Evolutionary conservation across 257 asterid genomes (phyloP).

Genomic region (Salvia hispanica): DNA sequence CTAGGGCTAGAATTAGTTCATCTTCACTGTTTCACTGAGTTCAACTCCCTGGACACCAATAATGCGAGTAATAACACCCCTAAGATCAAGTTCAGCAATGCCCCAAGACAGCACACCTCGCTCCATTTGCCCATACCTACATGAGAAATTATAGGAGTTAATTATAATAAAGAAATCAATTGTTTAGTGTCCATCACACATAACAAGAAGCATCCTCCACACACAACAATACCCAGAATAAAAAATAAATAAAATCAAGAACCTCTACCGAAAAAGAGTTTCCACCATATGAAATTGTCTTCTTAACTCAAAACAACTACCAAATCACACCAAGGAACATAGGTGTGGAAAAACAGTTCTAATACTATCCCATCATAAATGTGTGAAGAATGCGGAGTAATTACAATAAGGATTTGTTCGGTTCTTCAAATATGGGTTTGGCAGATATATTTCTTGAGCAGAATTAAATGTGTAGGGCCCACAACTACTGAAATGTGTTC

Average conservation of each 20-base stretch:
- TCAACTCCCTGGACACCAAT: constrained; percentile 95
- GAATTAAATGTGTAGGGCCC: no score
- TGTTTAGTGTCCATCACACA: constrained; percentile 3
- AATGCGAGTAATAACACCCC: constrained; percentile 90
- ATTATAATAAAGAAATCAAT: constrained; percentile 13
- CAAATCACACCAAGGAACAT: constrained; percentile 19
- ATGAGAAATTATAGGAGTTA: constrained; percentile 25
- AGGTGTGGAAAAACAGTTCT: neutral
- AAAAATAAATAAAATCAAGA: constrained; percentile 18
- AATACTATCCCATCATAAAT: constrained; percentile 12
- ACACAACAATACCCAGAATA: neutral
- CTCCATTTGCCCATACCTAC: constrained; percentile 96
- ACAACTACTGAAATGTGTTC: no score
- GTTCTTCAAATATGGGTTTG: no score
- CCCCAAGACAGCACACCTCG: constrained; percentile 78
- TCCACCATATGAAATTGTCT: constrained; percentile 7
- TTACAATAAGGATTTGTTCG: constrained; percentile 14
- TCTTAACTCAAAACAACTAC: constrained; percentile 27
- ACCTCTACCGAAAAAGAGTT: neutral
- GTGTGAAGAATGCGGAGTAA: neutral
- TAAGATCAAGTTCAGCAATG: constrained; percentile 83
- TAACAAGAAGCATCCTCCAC: constrained; percentile 2
- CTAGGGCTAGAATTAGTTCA: constrained; percentile 82
- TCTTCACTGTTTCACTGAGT: constrained; percentile 94
- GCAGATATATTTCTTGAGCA: no score